phyloP scores from a whole-genome alignment of 2,329 filamentous ascomycete species.

The Pseudocercospora crystallina region DNA sequence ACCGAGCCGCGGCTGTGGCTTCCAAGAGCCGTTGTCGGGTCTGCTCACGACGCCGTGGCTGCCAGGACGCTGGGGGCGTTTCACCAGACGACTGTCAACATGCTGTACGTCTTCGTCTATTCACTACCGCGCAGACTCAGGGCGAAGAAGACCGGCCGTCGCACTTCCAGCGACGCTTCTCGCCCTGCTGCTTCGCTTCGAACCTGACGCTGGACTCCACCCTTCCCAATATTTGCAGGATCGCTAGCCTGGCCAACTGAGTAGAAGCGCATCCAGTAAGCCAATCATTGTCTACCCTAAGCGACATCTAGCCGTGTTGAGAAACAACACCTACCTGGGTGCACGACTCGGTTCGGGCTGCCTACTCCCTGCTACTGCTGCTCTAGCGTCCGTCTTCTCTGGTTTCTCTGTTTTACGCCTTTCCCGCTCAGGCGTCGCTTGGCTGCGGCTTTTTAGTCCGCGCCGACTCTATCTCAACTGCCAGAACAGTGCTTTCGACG shows the following conservation, averaged over 20 bases:
- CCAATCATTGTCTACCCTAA: constrained; percentile 18
- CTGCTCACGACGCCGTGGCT: constrained; percentile 13
- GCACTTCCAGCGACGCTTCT: constrained; percentile 1
- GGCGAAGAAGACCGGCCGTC: neutral
- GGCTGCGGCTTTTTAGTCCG: constrained; percentile 10
- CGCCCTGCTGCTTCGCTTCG: neutral
- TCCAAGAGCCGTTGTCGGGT: constrained; percentile 19
- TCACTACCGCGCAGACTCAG: constrained; percentile 1
- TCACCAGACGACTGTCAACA: constrained; percentile 22
- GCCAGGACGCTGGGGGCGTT: constrained; percentile 17
- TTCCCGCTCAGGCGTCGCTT: constrained; percentile 18
- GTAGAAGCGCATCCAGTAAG: constrained; percentile 5
- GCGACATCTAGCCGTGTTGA: constrained; percentile 14
- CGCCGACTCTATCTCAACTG: constrained; percentile 12
- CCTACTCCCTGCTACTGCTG: constrained; percentile 8
- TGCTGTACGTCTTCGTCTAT: constrained; percentile 17
- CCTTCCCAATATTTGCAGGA: constrained; percentile 20
- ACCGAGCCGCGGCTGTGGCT: constrained; percentile 22
- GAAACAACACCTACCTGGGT: constrained; percentile 12
- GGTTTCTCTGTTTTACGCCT: constrained; percentile 11
- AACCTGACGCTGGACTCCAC: constrained; percentile 11
- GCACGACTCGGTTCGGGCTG: constrained; percentile 25
- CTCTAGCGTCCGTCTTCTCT: constrained; percentile 5
- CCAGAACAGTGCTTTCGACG: constrained; percentile 8
- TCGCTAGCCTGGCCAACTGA: constrained; percentile 18